A percentile compares a stretch with the other conserved stretches of the same genome.
Evolutionary conservation across 2,329 filamentous ascomycete species (phyloP).

Genomic region (Beauveria scarabaeidicola): DNA sequence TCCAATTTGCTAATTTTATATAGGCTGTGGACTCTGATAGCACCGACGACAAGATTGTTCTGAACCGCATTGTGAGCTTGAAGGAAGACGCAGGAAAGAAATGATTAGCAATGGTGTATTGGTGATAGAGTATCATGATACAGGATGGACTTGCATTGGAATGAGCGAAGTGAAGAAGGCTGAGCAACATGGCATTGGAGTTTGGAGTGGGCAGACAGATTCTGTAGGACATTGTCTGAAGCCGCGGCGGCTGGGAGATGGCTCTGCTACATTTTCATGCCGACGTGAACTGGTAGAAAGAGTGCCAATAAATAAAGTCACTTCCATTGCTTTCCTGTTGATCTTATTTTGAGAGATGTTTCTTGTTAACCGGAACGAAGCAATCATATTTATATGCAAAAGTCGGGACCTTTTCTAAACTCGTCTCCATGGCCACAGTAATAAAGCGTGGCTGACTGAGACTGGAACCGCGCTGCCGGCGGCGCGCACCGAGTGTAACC

Average conservation of each 20-base stretch:
- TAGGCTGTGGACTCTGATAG: conserved; percentile 70
- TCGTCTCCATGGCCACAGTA: too few relatives aligned
- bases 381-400: too few relatives aligned
- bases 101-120: background rate
- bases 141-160: background rate
- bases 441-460: too few relatives aligned
- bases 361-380: too few relatives aligned
- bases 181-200: background rate
- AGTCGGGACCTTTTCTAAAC: background rate
- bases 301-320: background rate
- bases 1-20: conserved; percentile 12
- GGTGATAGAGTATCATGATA: background rate
- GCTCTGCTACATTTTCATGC: background rate
- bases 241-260: background rate
- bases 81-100: conserved; percentile 77
- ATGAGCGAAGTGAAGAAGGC: background rate
- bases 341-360: too few relatives aligned
- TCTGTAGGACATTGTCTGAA: background rate
- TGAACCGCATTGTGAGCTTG: conserved; percentile 86
- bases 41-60: conserved; percentile 67
- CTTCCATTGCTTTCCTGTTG: background rate
- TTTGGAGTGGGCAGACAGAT: background rate
- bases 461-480: conserved; percentile 5
- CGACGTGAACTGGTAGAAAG: background rate
- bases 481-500: conserved; percentile 6